A percentile compares a stretch with the other conserved stretches of the same genome.
These are phyloP conservation scores for Tolypocladium paradoxum DNA, from an alignment of 2,329 filamentous ascomycete genomes.

Conservation along the genomic window DNA sequence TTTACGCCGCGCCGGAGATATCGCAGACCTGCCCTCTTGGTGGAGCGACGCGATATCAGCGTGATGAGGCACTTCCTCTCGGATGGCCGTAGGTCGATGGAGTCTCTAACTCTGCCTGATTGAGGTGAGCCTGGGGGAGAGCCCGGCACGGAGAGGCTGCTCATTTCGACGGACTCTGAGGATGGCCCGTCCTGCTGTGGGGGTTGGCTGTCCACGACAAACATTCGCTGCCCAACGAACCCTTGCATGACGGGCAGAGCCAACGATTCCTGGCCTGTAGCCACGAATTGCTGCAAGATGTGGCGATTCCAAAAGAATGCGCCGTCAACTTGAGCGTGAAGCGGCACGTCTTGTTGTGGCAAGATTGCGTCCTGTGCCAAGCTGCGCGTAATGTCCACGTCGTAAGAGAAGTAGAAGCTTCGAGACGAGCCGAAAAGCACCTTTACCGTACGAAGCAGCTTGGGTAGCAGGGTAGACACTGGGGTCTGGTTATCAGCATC, in stretches of 20 bases:
- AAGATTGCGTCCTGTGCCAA: constrained; percentile 24
- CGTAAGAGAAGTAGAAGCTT: constrained; percentile 94
- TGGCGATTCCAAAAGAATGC: constrained; percentile 87
- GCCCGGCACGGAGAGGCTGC: constrained; percentile 22
- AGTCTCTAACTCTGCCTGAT: constrained; percentile 12
- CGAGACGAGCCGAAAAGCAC: constrained; percentile 71
- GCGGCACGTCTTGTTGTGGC: constrained; percentile 30
- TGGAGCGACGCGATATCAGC: constrained; percentile 78
- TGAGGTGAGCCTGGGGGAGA: constrained; percentile 14
- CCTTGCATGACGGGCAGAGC: constrained; percentile 83
- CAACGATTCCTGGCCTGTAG: constrained; percentile 59
- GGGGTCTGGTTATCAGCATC: constrained; percentile 13
- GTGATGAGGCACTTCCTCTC: constrained; percentile 67
- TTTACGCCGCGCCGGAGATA: constrained; percentile 88
- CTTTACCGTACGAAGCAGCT: constrained; percentile 72
- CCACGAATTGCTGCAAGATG: constrained; percentile 62
- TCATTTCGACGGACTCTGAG: constrained; percentile 36
- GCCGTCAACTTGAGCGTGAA: constrained; percentile 64
- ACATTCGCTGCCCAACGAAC: constrained; percentile 79
- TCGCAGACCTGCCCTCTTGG: constrained; percentile 74
- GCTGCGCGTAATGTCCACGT: constrained; percentile 76
- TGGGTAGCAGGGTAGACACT: constrained; percentile 56
- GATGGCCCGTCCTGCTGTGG: constrained; percentile 38
- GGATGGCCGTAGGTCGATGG: constrained; percentile 32
- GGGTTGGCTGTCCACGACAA: constrained; percentile 57